Evolutionary conservation across 805 yeast genomes (phyloP).

Genomic region (Hanseniaspora singularis): DNA sequence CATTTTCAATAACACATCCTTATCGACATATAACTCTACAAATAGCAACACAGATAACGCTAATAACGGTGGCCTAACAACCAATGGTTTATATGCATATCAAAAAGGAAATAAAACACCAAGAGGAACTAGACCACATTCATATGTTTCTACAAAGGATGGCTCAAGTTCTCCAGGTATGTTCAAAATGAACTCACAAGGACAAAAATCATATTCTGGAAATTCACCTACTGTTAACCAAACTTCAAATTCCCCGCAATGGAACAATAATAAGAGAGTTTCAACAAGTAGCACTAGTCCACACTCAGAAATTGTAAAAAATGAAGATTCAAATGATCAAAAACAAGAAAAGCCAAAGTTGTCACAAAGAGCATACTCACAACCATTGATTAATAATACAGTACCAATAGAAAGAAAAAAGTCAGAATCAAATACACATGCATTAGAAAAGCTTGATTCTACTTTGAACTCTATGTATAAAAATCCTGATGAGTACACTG

Average conservation of each 20-base stretch:
- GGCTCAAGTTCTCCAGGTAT: conserved; percentile 4
- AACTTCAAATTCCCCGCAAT: neutral
- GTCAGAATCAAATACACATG: neutral
- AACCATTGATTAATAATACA: conserved; percentile 5
- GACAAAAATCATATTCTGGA: conserved; percentile 7
- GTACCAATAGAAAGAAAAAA: neutral
- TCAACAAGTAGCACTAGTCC: conserved; percentile 8
- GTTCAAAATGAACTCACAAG: neutral
- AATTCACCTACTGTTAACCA: neutral
- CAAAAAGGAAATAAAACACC: neutral
- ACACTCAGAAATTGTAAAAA: neutral
- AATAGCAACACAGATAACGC: neutral
- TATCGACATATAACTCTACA: too few relatives aligned
- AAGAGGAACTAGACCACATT: conserved; percentile 12
- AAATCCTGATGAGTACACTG: too few relatives aligned
- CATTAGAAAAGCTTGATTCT: too few relatives aligned
- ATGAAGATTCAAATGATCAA: neutral
- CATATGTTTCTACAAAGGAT: conserved; percentile 1
- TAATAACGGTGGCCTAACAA: neutral
- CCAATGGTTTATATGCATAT: neutral
- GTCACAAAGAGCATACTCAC: conserved; percentile 13
- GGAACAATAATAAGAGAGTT: neutral
- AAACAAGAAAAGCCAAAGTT: conserved; percentile 5
- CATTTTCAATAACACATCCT: neutral
- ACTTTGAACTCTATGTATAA: too few relatives aligned